phyloP scores from a whole-genome alignment of 129 eudicot genomes.

The Sambucus nigra region DNA sequence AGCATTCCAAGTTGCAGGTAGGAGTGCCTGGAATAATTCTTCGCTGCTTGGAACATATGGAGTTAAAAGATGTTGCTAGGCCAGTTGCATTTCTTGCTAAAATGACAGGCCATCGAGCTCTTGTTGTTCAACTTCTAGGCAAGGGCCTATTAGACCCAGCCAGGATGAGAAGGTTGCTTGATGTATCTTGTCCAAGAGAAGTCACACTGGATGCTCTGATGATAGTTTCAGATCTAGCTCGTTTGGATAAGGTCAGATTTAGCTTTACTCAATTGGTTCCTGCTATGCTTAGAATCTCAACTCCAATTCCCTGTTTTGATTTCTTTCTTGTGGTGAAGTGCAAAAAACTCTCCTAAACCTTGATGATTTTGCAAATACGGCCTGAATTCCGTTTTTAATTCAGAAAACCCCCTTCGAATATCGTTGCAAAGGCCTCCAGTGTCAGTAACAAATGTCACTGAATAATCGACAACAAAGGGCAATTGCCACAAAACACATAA shows the following conservation, averaged over 20 bases:
- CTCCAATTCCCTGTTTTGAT: not conserved
- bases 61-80: constrained; percentile 62
- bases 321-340: too few species aligned
- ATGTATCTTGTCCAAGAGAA: constrained; percentile 72
- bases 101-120: constrained; percentile 55
- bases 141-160: constrained; percentile 67
- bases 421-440: too few species aligned
- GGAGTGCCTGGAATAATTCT: constrained; percentile 60
- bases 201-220: constrained; percentile 63
- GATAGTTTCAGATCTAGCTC: constrained; percentile 91
- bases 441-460: too few species aligned
- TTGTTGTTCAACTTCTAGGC: constrained; percentile 68
- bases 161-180: constrained; percentile 61
- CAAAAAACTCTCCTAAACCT: too few species aligned
- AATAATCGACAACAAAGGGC: too few species aligned
- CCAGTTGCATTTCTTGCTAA: constrained; percentile 91
- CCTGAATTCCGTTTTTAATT: too few species aligned
- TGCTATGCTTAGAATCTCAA: not conserved
- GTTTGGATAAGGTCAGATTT: constrained; percentile 78
- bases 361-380: too few species aligned
- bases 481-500: too few species aligned
- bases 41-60: constrained; percentile 68
- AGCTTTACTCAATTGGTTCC: not conserved
- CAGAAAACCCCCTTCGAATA: too few species aligned
- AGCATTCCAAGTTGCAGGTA: constrained; percentile 30